Evolutionary conservation across 2,329 filamentous ascomycete species (phyloP).

Genomic region (Phaeomoniella chlamydospora): DNA sequence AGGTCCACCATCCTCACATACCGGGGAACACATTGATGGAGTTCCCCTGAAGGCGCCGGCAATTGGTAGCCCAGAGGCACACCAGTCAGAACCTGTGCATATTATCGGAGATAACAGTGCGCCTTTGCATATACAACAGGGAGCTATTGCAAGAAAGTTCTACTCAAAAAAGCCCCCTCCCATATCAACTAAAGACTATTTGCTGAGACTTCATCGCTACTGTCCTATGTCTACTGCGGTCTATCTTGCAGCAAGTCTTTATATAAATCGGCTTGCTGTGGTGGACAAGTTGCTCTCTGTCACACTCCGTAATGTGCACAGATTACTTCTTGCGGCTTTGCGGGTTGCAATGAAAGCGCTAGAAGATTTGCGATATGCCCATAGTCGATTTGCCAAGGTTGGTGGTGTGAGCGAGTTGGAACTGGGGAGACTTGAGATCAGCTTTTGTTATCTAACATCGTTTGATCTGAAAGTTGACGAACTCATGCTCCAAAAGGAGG

Average conservation of each 20-base stretch:
- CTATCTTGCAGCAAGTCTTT: conserved; percentile 76
- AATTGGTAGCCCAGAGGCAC: conserved; percentile 35
- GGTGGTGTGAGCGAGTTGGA: conserved; percentile 76
- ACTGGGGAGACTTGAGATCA: conserved; percentile 73
- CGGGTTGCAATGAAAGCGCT: conserved; percentile 85
- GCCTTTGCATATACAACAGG: conserved; percentile 63
- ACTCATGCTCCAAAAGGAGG: conserved; percentile 38
- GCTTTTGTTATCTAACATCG: conserved; percentile 73
- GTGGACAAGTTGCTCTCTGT: conserved; percentile 66
- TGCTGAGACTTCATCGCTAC: conserved; percentile 73
- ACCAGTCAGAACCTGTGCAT: conserved; percentile 29
- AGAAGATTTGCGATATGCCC: conserved; percentile 83
- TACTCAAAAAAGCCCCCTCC: conserved; percentile 78
- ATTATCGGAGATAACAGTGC: conserved; percentile 50
- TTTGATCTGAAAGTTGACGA: conserved; percentile 60
- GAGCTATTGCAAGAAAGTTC: conserved; percentile 80
- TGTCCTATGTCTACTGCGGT: conserved; percentile 91
- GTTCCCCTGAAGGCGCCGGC: conserved; percentile 18
- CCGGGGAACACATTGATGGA: conserved; percentile 19
- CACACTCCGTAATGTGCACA: conserved; percentile 72
- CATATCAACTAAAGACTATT: conserved; percentile 71
- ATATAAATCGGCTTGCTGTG: conserved; percentile 71
- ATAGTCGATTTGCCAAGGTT: conserved; percentile 70
- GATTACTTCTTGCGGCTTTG: conserved; percentile 69
- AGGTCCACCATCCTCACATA: neutral